phyloP scores from a whole-genome alignment of 192 early-diverging fungal species.

The Ramicandelaber brevisporus region DNA sequence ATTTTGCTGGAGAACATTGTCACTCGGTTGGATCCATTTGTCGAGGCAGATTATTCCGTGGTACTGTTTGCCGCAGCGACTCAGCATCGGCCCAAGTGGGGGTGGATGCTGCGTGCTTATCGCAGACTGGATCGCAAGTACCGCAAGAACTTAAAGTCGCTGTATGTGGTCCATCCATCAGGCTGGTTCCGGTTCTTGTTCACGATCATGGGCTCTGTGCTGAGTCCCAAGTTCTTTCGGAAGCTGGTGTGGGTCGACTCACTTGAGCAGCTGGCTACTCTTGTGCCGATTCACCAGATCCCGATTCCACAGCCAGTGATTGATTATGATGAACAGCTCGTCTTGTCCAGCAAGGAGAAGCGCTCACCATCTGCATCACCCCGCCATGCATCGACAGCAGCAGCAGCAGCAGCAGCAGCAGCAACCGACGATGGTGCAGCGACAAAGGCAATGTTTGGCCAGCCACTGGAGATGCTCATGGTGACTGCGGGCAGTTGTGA shows the following conservation, averaged over 20 bases:
- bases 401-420: constrained; percentile 2
- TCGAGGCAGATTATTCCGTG: constrained; percentile 73
- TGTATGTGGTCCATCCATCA: constrained; percentile 83
- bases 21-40: constrained; percentile 45
- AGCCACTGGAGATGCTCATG: constrained; percentile 45
- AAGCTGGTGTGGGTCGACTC: constrained; percentile 64
- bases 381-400: too few relatives aligned
- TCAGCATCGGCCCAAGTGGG: constrained; percentile 48
- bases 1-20: constrained; percentile 38
- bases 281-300: constrained; percentile 46
- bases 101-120: constrained; percentile 74
- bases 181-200: constrained; percentile 58
- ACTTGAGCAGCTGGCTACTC: constrained; percentile 31
- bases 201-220: constrained; percentile 58
- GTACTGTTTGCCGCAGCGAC: constrained; percentile 65
- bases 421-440: constrained; percentile 1
- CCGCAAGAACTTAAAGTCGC: constrained; percentile 82
- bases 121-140: constrained; percentile 54
- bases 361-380: too few relatives aligned
- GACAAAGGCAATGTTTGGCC: constrained; percentile 44
- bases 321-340: constrained; percentile 17
- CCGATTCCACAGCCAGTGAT: constrained; percentile 36
- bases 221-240: constrained; percentile 75
- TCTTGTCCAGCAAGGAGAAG: too few relatives aligned
- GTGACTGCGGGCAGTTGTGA: constrained; percentile 35